Evolutionary conservation across 345 rosid species (phyloP).

Genomic region (Eucalyptus sideroxylon): DNA sequence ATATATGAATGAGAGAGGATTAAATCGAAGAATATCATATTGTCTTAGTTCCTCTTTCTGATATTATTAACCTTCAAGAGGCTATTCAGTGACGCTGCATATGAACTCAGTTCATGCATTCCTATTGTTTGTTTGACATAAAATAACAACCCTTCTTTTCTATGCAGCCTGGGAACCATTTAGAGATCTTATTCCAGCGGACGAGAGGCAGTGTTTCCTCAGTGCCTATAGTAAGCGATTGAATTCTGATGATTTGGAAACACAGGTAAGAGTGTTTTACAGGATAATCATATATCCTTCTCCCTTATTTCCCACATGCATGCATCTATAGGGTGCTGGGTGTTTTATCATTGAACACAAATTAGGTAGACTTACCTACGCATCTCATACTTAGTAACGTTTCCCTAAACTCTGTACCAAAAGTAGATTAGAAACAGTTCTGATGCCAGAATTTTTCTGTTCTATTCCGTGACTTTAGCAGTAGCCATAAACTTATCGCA

Average conservation of each 20-base stretch:
- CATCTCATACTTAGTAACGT: not conserved
- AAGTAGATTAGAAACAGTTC: not conserved
- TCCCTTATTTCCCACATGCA: not conserved
- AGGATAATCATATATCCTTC: not conserved
- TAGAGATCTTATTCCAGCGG: constrained; percentile 86
- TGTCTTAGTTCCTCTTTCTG: not conserved
- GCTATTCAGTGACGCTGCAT: not conserved
- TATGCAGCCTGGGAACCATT: constrained; percentile 86
- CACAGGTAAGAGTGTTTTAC: constrained; percentile 42
- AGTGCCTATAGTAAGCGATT: constrained; percentile 73
- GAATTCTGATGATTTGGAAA: constrained; percentile 70
- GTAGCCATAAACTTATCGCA: not conserved
- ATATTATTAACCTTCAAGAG: not conserved
- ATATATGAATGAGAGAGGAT: not conserved
- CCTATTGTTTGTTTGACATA: not conserved
- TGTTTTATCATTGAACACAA: not conserved
- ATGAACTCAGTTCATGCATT: not conserved
- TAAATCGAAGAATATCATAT: not conserved
- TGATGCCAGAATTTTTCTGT: not conserved
- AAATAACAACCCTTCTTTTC: not conserved
- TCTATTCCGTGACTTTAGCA: not conserved
- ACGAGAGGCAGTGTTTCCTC: constrained; percentile 55
- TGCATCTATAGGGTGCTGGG: not conserved
- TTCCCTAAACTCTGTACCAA: not conserved
- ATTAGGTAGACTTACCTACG: not conserved